Percentiles rank a stretch among this genome's conserved stretches.
Conservation (phyloP, 345 rosid genomes). For the Eucalyptus paniculata region DNA sequence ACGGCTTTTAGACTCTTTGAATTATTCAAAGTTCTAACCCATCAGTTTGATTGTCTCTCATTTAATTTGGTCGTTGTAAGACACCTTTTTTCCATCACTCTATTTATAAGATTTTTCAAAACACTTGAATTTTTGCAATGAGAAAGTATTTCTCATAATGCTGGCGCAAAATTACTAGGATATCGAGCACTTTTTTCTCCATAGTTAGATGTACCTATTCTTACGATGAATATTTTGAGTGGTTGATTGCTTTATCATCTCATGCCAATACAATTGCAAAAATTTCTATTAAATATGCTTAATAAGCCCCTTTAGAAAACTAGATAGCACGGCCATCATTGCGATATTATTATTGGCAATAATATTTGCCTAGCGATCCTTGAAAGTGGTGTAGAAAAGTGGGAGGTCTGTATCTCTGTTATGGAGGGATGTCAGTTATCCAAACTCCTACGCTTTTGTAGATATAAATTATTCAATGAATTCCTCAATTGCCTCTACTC, state of each 20-base stretch:
- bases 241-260: not conserved
- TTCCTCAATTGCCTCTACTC: too few relatives aligned
- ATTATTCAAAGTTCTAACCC: not conserved
- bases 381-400: not conserved
- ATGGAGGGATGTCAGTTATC: not conserved
- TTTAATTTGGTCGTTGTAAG: not conserved
- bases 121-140: not conserved
- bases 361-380: not conserved
- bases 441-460: not conserved
- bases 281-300: too few relatives aligned
- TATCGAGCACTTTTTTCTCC: not conserved
- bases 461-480: too few relatives aligned
- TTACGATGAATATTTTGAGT: not conserved
- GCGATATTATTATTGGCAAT: not conserved
- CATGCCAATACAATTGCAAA: not conserved
- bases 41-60: not conserved
- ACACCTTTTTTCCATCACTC: rapidly evolving
- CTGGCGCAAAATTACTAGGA: not conserved
- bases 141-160: not conserved
- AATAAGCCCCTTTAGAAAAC: too few relatives aligned
- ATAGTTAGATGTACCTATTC: not conserved
- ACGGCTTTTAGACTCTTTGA: too few relatives aligned
- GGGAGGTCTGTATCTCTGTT: not conserved
- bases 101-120: not conserved
- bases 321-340: not conserved